phyloP scores from a whole-genome alignment of 2,329 filamentous ascomycete genomes.

The Didymella segeticola region DNA sequence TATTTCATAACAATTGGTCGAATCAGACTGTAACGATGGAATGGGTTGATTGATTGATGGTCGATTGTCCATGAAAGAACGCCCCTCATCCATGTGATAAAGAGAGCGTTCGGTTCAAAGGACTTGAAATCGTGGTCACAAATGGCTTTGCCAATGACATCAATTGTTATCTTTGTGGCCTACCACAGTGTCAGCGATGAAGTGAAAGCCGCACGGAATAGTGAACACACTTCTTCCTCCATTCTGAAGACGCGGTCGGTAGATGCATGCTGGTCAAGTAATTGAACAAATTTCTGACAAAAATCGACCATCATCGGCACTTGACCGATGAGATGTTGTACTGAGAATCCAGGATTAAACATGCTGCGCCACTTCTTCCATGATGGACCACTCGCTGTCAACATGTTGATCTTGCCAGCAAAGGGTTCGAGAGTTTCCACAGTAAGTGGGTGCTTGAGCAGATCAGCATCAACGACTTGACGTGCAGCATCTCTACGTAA shows the following conservation, averaged over 20 bases:
- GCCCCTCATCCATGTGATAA: constrained; percentile 31
- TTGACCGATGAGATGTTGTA: constrained; percentile 49
- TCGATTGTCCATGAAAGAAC: not conserved
- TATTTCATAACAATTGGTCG: not conserved
- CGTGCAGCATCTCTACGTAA: not conserved
- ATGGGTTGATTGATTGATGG: not conserved
- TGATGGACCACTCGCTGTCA: constrained; percentile 45
- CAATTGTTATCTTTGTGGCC: constrained; percentile 50
- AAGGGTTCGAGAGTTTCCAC: constrained; percentile 37
- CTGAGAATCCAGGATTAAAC: constrained; percentile 54
- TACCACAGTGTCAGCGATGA: not conserved
- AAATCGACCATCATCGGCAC: constrained; percentile 48
- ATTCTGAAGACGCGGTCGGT: constrained; percentile 49
- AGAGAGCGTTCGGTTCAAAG: constrained; percentile 43
- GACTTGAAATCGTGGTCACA: constrained; percentile 49
- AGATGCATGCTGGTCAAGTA: constrained; percentile 46
- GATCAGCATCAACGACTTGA: not conserved
- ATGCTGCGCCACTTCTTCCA: constrained; percentile 55
- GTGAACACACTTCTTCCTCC: constrained; percentile 37
- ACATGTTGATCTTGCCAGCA: constrained; percentile 47
- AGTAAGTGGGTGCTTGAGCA: not conserved
- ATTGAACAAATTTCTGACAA: constrained; percentile 38
- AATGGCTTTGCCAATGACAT: constrained; percentile 53
- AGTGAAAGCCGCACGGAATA: not conserved
- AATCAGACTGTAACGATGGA: not conserved